Base-by-base conservation (phyloP, 495 filamentous ascomycete genomes). In the Lasiosphaeria hispida region DNA sequence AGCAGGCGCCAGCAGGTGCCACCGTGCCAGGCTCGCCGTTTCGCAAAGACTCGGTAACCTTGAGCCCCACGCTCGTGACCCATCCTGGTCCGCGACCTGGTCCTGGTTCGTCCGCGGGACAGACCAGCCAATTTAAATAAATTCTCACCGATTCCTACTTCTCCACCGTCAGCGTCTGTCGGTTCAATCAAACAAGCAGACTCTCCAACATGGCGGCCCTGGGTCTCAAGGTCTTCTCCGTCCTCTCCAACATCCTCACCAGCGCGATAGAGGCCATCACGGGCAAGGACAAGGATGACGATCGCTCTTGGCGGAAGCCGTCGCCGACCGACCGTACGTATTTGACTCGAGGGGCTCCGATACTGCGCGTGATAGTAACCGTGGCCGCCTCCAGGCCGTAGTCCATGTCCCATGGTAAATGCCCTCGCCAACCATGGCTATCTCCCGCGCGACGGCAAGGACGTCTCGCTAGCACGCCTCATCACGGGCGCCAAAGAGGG, bases 351-450 rank as follows among this genome's bases (percentile, higher is more conserved):
- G 13, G 4, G 5, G 15, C 7, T 19, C 6, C 33, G 8, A 7
- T n/a, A 6, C 36, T 15, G 10, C 9, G 15, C 15, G 15, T 6
- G n/a, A 30, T 14, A 38, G 0, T 35, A 49, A 39, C 19, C 4
- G 30, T 38, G 34, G 45, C 3, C n/a, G 10, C 38, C 10, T 17
- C 6, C 34, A 67, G 64, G 38, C 39, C 59, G 78, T 42, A 66
- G 70, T 57, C 68, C 79, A 48, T 79, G 83, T 53, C 83, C 83
- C 0, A 80, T 77, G 55, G 66, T 85, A 17, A 84, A 85, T 61
- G 71, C 78, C 11, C 70, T 84, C 38, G 82, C 82, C 1, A 85
- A 85, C 69, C 81, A 84, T 64, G 73, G 71, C 49, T 84, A 81
- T 57, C 72, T 86, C 13, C 76, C 80, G 1, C 81, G 72, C 42